Conservation (phyloP, 169 alveolate genomes). For the Cryptosporidium sp. region DNA sequence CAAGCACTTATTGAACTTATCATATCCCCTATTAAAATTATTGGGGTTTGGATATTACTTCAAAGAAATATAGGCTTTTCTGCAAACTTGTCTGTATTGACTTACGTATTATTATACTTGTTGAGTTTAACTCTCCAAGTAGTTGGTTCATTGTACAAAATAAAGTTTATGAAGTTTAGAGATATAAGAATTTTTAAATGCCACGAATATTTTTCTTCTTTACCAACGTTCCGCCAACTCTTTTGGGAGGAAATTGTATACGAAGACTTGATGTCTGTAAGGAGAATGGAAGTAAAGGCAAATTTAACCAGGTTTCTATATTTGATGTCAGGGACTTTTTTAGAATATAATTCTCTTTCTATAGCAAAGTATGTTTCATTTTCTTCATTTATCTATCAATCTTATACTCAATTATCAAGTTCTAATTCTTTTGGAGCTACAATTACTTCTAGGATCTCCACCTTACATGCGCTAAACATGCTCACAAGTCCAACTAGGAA, state of each 20-base stretch:
- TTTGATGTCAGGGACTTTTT: constrained; percentile 31
- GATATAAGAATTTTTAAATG: constrained; percentile 40
- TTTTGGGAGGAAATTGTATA: constrained; percentile 57
- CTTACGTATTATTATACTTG: neutral
- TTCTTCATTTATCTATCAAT: neutral
- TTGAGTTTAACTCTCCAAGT: constrained; percentile 8
- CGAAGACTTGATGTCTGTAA: constrained; percentile 13
- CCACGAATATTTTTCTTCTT: constrained; percentile 39
- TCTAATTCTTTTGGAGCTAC: neutral
- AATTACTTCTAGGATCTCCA: constrained; percentile 15
- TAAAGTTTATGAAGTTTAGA: constrained; percentile 22
- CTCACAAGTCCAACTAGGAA: constrained; percentile 54
- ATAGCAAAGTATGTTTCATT: constrained; percentile 36
- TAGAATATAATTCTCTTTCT: constrained; percentile 51
- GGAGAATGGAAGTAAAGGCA: constrained; percentile 16
- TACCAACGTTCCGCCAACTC: constrained; percentile 7
- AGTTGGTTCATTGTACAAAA: constrained; percentile 27
- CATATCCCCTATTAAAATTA: constrained; percentile 6
- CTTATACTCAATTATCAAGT: neutral
- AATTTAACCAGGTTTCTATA: constrained; percentile 17
- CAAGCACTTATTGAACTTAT: constrained; percentile 30
- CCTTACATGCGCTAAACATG: constrained; percentile 31
- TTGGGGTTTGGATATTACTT: constrained; percentile 45
- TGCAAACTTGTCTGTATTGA: constrained; percentile 19
- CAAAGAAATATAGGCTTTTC: constrained; percentile 23